phyloP scores from a whole-genome alignment of 208 protist species.

The Hexamita inflata region DNA sequence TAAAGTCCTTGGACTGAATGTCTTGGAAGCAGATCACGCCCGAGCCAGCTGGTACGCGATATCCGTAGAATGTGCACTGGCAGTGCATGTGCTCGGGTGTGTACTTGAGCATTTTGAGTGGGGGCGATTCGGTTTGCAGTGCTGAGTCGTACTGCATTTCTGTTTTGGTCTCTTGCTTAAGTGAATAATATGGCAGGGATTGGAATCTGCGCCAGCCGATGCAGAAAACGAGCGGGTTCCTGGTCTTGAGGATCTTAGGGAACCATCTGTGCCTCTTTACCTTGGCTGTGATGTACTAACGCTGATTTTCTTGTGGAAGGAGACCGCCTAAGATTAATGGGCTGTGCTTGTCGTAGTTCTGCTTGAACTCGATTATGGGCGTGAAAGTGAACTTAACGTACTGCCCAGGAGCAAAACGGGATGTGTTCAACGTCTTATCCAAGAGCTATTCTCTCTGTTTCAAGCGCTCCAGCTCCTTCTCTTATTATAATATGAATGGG shows the following conservation, averaged over 20 bases:
- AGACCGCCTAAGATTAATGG: conserved; percentile 43
- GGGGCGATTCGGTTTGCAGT: not conserved
- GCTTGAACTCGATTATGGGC: conserved; percentile 79
- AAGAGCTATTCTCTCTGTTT: not conserved
- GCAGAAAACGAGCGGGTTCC: conserved; percentile 89
- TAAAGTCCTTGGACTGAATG: conserved; percentile 54
- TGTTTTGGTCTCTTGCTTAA: conserved; percentile 64
- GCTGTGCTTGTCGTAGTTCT: conserved; percentile 33
- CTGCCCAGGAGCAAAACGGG: conserved; percentile 66
- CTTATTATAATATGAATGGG: too few species aligned
- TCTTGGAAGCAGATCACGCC: conserved; percentile 45
- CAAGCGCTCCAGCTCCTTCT: not conserved
- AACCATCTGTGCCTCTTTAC: conserved; percentile 95
- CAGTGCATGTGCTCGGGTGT: conserved; percentile 97
- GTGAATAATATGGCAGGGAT: conserved; percentile 71
- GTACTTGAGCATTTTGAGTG: conserved; percentile 87
- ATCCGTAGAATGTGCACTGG: conserved; percentile 83
- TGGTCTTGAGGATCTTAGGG: conserved; percentile 83
- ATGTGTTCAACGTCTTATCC: conserved; percentile 25
- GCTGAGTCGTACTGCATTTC: not conserved
- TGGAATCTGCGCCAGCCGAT: conserved; percentile 97
- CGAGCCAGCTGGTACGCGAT: conserved; percentile 77
- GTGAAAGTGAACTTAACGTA: conserved; percentile 83
- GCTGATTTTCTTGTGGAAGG: not conserved
- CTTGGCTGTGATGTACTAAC: conserved; percentile 57